Base-by-base conservation (phyloP, 169 alveolate genomes). In the Plasmodium fragile region DNA sequence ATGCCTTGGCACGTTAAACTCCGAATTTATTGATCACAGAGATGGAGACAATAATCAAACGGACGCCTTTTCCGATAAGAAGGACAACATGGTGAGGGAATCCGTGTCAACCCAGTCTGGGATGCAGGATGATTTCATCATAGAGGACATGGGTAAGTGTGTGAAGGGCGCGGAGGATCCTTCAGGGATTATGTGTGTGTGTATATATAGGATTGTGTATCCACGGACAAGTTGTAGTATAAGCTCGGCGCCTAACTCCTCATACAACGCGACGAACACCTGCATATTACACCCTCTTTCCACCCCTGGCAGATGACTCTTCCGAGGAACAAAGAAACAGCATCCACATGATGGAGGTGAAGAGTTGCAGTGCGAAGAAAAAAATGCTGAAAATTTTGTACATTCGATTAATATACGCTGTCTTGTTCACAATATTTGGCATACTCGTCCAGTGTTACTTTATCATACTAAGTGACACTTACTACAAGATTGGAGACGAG, bases 371-470 rank as follows among this genome's bases (percentile, higher is more conserved):
- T 1, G 71, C 18, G 25, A 84, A 45, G 36, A 84, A 32, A 73
- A 73, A 52, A 22, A 52, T 84, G 45, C 70, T n/a, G 30, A 84
- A 75, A 34, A 53, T 73, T 18, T 52, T 84, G 16, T 84, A 39
- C 43, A 75, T 53, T n/a, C 93, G 96, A 43, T 39, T 92, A 18
- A 25, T 92, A 22, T 69, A 92, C 70, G 83, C 93, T 11, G 2
- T 49, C 4, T 22, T 95, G 43, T 59, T 79, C 16, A 77, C 91
- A 16, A 83, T 82, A 30, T 18, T 80, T 11, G 81, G 89, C 2
- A 13, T 95, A 45, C 71, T 32, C 45, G 52, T 95, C 30, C 96
- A 95, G 34, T 95, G 96, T 16, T 73, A 71, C 36, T 78, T 85
- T 53, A 89, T 79, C 78, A 82, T 92, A 34, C 39, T 52, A 73